Evolutionary conservation across 2,329 filamentous ascomycete species (phyloP), one percentile per base, ranked within the genome.

Genomic region (Cryphonectria japonica): DNA sequence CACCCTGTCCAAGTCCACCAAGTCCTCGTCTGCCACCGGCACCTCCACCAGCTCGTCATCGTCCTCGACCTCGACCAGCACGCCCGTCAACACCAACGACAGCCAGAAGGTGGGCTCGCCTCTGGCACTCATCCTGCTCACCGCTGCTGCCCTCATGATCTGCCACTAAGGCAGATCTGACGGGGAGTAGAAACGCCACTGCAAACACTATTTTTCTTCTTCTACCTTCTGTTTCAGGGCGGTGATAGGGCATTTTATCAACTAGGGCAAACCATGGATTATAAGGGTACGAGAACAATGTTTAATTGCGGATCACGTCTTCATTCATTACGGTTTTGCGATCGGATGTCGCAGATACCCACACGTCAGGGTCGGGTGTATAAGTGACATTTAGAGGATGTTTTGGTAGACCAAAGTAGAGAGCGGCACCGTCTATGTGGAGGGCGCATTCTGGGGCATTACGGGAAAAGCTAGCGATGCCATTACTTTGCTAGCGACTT

Each of bases 91-190:
- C 76, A 76, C 77, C 73, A 80, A 81, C 77, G 75, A 76, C 78
- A 78, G 80, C 77, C 77, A 78, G 75, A 77, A 80, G 74, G 76
- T 79, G 72, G 77, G 79, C 72, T 83, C 81, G 29, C 80, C 82
- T n/a, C 78, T 83, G 59, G 82, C 81, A 59, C 77, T 83, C 41
- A 77, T 83, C 73, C 76, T 82, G 46, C 77, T 81, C 61, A 79
- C 82, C 50, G 77, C 81, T 57, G 82, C 80, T 67, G 79, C 80
- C 67, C 79, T 83, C 73, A 71, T 82, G 74, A 82, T 82, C 80
- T 81, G 83, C 74, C 81, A 83, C 79, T 83, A 81, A 78, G 75
- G 32, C 26, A 9, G 29, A 50, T 37, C 63, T 13, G 43, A 22
- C 29, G 41, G 19, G 19, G 26, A 32, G 29, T 26, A 52, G n/a